A percentile compares a stretch with the other conserved stretches of the same genome.
These are phyloP conservation scores for Nemania serpens DNA, from an alignment of 2,329 filamentous ascomycete genomes.

Conservation along the genomic window DNA sequence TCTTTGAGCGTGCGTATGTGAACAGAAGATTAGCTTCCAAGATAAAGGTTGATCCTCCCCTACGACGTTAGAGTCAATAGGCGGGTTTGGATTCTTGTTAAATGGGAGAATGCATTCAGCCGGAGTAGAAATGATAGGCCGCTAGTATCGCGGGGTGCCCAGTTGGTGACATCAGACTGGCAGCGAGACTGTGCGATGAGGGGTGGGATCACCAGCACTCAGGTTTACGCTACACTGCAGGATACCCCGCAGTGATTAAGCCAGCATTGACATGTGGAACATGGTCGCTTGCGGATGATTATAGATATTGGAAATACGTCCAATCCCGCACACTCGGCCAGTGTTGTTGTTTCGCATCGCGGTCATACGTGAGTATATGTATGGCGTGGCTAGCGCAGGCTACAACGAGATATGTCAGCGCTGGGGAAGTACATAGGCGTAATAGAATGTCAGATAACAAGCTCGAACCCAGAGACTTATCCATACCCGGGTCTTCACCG, in stretches of 20 bases:
- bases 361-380: no score
- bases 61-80: constrained; percentile 5
- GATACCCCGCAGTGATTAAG: constrained; percentile 18
- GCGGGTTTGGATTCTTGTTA: not conserved
- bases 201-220: constrained; percentile 5
- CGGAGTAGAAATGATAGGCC: constrained; percentile 11
- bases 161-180: not conserved
- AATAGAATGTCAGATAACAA: no score
- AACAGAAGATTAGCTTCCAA: not conserved
- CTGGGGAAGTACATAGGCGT: no score
- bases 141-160: not conserved
- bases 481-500: no score
- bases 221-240: not conserved
- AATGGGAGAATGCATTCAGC: constrained; percentile 7
- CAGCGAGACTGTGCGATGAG: not conserved
- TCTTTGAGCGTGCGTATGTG: not conserved
- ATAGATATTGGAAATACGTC: not conserved
- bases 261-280: no score
- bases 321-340: no score
- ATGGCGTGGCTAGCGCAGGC: no score
- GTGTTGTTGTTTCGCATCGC: no score
- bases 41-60: not conserved
- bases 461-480: no score
- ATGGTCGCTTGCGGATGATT: not conserved
- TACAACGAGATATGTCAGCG: no score